Conservation (phyloP, 2,329 filamentous ascomycete species). For the Aspergillus sergii region DNA sequence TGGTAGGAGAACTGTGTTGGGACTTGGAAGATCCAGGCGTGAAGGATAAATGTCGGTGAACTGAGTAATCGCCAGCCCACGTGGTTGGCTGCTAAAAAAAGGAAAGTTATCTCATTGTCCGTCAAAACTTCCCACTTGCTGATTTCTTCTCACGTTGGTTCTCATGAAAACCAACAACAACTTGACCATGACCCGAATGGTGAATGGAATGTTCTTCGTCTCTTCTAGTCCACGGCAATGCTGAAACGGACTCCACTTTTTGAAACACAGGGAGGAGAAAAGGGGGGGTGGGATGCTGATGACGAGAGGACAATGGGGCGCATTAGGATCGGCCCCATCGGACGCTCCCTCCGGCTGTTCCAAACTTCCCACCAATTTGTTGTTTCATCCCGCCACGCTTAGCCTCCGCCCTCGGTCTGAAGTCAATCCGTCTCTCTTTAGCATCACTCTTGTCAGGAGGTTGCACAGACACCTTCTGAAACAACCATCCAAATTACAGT, state of each 20-base stretch:
- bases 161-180: neutral
- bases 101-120: neutral
- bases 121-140: neutral
- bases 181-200: neutral
- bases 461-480: conserved; percentile 8
- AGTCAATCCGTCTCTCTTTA: conserved; percentile 11
- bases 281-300: neutral
- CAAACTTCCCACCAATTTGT: conserved; percentile 1
- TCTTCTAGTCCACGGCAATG: conserved; percentile 17
- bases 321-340: conserved; percentile 10
- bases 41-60: neutral
- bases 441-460: conserved; percentile 7
- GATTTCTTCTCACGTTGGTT: neutral
- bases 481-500: neutral
- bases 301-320: conserved; percentile 2
- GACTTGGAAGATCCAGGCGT: neutral
- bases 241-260: conserved; percentile 21
- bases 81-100: conserved; percentile 1
- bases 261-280: conserved; percentile 12
- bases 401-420: conserved; percentile 3
- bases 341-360: conserved; percentile 2
- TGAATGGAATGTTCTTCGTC: conserved; percentile 16
- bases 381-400: conserved; percentile 23
- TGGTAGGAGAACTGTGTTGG: neutral
- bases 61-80: neutral